These are phyloP conservation scores for Blastobotrys persicus DNA, from an alignment of 1,139 yeast genomes.

Conservation along the genomic window DNA sequence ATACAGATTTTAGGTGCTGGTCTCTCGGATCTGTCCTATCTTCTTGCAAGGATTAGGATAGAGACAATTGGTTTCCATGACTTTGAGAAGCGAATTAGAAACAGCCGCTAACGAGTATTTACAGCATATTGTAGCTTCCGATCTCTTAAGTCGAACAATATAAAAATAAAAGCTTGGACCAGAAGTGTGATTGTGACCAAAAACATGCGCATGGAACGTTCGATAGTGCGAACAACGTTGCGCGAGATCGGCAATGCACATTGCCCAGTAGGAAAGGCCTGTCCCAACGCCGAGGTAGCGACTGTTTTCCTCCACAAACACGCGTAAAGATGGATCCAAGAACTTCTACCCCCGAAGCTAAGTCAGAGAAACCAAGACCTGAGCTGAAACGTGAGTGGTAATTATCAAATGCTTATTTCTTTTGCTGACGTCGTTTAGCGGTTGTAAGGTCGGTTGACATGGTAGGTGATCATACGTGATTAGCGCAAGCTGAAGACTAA, in stretches of 20 bases:
- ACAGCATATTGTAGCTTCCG: no score
- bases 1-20: no score
- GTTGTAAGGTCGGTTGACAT: conserved; percentile 44
- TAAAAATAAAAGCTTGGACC: no score
- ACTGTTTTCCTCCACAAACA: not conserved
- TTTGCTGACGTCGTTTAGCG: conserved; percentile 10
- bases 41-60: no score
- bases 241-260: not conserved
- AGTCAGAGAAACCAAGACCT: not conserved
- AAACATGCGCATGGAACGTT: no score
- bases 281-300: not conserved
- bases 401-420: not conserved
- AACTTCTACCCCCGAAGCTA: not conserved
- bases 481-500: conserved; percentile 1
- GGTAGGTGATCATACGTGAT: conserved; percentile 29
- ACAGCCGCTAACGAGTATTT: no score
- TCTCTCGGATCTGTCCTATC: no score
- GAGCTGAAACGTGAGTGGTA: not conserved
- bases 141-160: no score
- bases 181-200: no score
- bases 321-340: conserved; percentile 1
- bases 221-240: no score
- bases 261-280: not conserved
- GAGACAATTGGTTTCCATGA: no score
- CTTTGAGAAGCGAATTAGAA: no score